Evolutionary conservation across 352 stramenopile genomes (phyloP).

Genomic region (Thraustochytrium striatum): DNA sequence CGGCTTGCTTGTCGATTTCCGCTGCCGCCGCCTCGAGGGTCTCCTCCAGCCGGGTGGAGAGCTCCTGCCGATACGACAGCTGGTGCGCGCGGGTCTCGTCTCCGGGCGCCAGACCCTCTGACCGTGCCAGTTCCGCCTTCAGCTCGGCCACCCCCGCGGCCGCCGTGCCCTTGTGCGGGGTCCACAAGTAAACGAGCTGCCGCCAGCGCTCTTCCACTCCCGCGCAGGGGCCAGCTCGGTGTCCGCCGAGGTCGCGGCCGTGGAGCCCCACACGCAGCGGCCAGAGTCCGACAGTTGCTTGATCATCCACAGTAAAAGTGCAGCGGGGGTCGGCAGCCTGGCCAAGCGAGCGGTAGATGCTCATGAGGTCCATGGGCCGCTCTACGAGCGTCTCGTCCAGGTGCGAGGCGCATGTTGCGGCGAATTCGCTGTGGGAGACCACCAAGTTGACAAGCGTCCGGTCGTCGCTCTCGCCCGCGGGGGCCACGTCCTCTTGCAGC

Average conservation of each 20-base stretch:
- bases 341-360: background rate
- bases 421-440: conserved; percentile 1
- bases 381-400: background rate
- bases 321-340: background rate
- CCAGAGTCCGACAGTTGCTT: background rate
- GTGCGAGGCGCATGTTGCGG: background rate
- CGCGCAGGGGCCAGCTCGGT: background rate
- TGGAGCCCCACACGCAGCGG: background rate
- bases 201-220: background rate
- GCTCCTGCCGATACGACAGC: background rate
- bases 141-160: background rate
- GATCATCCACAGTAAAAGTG: background rate
- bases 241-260: background rate
- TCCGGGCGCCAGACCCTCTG: conserved; percentile 4
- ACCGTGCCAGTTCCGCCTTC: background rate
- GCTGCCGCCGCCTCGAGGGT: background rate
- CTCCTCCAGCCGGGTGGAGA: background rate
- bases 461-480: background rate
- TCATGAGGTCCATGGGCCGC: background rate
- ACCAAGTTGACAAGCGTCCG: background rate
- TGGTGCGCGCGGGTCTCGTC: background rate
- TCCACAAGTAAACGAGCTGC: conserved; percentile 28
- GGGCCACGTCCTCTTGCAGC: background rate
- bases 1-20: background rate
- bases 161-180: background rate